Conservation (phyloP, 306 rosid genomes). For the Prunus salicina region DNA sequence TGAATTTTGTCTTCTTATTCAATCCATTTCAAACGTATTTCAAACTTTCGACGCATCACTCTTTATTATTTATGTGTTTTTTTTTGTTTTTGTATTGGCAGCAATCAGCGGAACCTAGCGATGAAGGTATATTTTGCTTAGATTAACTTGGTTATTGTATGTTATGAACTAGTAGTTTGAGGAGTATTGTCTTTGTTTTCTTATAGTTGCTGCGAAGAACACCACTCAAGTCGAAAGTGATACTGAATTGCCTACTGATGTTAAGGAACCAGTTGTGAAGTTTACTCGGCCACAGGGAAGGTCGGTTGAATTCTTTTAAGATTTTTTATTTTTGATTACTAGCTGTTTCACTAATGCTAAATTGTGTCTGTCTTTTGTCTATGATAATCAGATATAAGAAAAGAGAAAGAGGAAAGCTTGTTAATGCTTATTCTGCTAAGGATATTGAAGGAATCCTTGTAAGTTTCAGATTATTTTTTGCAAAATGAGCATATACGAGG, state of each 20-base stretch:
- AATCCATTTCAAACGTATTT: not conserved
- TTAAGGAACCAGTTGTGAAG: conserved; percentile 42
- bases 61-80: not conserved
- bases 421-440: conserved; percentile 71
- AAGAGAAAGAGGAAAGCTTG: conserved; percentile 91
- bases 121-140: conserved; percentile 41
- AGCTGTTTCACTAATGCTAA: not conserved
- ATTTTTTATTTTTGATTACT: not conserved
- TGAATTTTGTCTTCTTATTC: not conserved
- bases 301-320: conserved; percentile 32
- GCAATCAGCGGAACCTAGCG: conserved; percentile 62
- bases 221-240: conserved; percentile 37
- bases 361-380: not conserved
- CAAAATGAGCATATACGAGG: not conserved
- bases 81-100: conserved; percentile 22
- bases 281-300: conserved; percentile 92
- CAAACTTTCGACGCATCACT: not conserved
- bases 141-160: not conserved
- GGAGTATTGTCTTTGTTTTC: conserved; percentile 4
- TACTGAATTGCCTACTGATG: conserved; percentile 28
- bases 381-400: conserved; percentile 60
- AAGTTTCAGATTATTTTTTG: conserved; percentile 25
- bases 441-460: conserved; percentile 97
- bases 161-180: conserved; percentile 6
- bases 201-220: conserved; percentile 28